Base-by-base conservation (phyloP, 2,329 filamentous ascomycete genomes). In the Xylaria sp. region DNA sequence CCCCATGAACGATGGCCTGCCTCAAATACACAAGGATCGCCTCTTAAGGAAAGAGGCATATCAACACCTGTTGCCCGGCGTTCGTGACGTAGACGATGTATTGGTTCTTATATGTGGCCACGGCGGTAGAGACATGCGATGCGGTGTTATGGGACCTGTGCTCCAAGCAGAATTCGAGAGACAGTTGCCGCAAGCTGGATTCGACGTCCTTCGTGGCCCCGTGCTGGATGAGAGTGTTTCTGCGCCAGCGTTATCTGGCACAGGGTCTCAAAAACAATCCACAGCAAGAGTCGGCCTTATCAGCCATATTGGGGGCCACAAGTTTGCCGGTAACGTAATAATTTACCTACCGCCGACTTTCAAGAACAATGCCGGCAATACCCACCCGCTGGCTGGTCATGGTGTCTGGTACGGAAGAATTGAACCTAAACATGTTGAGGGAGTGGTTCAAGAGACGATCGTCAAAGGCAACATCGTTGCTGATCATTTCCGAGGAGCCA, bases 71-170 rank as follows among this genome's bases (percentile, higher is more conserved):
- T 82, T 93, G 1, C 80, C 81, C 1, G 85, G 86, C 1, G 90
- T 93, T 5, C 82, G 86, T 12, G 87, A 89, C 67, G 87, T 92
- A 9, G 77, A 87, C 18, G 91, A 94, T 70, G 84, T 94, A 4
- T 75, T 93, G n/a, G 88, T 99, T 37, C 82, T 98, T 23, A 91
- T 98, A 52, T 99, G 96, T 77, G 94, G 94, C 0, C 96, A 99
- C 75, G 92, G 91, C 15, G 90, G 90, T 2, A 86, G 96, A 12
- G 96, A 99, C 78, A 83, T 85, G 75, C 87, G 96, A 61, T 99
- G 96, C 76, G 95, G 96, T 0, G 82, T 93, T 25, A 85, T 95
- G 72, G 94, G 93, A 0, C 94, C 94, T 0, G 81, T 93, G 1
- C 83, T 98, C 15, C 84, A 88, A 73, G 81, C 81, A 0, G 91